Percentiles rank a stretch among this genome's conserved stretches.
Evolutionary conservation across 2,329 filamentous ascomycete genomes (phyloP).

Genomic region (Tolypocladium endophyticum): DNA sequence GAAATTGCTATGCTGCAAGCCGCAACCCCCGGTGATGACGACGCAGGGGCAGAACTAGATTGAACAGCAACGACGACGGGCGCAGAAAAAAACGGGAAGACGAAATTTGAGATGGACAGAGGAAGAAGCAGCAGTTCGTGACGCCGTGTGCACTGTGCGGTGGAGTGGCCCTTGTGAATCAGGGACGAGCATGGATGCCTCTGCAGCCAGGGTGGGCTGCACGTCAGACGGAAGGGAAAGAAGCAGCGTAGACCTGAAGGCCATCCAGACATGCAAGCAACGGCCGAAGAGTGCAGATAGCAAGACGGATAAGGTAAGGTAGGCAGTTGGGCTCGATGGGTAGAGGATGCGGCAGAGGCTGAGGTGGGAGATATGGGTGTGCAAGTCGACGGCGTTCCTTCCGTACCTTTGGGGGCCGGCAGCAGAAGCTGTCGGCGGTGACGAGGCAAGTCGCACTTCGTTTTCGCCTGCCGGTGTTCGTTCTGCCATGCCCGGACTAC

Average conservation of each 20-base stretch:
- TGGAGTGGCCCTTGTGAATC: conserved; percentile 3
- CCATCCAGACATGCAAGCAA: background rate
- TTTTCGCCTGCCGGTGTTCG: conserved; percentile 46
- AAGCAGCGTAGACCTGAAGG: background rate
- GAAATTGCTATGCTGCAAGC: conserved; percentile 3
- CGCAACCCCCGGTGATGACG: background rate
- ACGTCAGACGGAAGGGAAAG: background rate
- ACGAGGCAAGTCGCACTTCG: conserved; percentile 42
- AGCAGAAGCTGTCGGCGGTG: conserved; percentile 21
- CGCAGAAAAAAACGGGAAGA: background rate
- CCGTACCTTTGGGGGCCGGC: conserved; percentile 14
- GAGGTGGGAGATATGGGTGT: background rate
- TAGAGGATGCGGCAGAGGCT: background rate
- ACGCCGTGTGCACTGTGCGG: background rate
- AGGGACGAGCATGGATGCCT: background rate
- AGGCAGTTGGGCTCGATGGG: background rate
- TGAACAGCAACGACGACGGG: background rate
- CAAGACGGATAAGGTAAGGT: background rate
- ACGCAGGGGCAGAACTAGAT: background rate
- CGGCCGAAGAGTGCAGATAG: background rate
- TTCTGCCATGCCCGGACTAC: conserved; percentile 57
- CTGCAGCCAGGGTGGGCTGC: background rate
- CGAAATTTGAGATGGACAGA: background rate
- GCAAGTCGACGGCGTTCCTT: background rate
- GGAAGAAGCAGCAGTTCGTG: background rate